Evolutionary conservation across 495 filamentous ascomycete genomes (phyloP), one percentile per base, ranked within the genome.

Genomic region (Darksidea phi): DNA sequence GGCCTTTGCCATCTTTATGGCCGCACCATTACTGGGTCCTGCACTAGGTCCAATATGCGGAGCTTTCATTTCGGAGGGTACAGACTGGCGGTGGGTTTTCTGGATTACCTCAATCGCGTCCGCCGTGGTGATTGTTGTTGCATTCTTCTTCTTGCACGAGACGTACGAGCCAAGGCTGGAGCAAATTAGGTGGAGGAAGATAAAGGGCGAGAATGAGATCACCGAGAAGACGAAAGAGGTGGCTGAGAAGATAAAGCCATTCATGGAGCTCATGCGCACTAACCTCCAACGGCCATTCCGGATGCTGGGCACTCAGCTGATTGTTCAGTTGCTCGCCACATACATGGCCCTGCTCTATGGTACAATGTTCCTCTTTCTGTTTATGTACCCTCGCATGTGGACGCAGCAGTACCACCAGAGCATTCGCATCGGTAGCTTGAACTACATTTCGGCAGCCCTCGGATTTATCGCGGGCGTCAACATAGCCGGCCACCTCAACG

Each of bases 41-140:
- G 71, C 78, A 11, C 69, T 82, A 59, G 85, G 82, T 0, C 83
- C 84, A 5, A 73, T 86, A 11, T 72, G 70, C 8, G 83, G 82
- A 10, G 83, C 82, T 10, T 82, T 73, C 59, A 58, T 80, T 8
- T 63, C 79, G 0, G 67, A 82, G 50, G 79, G 76, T 0, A 78
- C 76, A 32, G 82, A 82, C 0, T 88, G 86, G 86, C 68, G 83
- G 51, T 88, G 86, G 85, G 75, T 79, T 0, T 84, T 85, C 54
- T 86, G 82, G 80, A 60, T 84, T 0, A 55, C 84, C 21, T 67
- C 77, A 12, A 84, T 62, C 15, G n/a, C 42, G 2, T 25, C 48
- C 5, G 26, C 23, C 13, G 23, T 43, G 10, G 49, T 54, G 3
- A 20, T 43, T 4, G 48, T 52, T 13, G 15, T 54, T 3, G 57